Base-by-base conservation (phyloP, 257 asterid species). In the Primulina tabacum region DNA sequence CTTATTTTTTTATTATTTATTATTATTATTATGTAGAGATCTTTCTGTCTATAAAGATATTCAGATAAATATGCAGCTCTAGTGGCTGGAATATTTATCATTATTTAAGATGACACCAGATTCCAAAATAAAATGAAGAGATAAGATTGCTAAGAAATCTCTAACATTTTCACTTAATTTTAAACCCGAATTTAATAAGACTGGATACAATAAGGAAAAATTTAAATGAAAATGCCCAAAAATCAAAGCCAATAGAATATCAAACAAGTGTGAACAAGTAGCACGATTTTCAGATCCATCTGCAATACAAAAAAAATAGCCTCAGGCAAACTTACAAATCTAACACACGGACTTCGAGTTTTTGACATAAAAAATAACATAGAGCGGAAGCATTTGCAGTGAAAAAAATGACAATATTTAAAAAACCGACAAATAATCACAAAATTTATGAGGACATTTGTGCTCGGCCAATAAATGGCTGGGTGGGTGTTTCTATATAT, bases 231-330 rank as follows among this genome's bases (percentile, higher is more conserved):
- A 38, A 9, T 9, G 16, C 50, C 50, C 0, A 9, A 38, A 38
- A 10, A 10, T 38, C 50, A 10, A 38, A 38, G 14, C 50, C 43
- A 24, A 24, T 24, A 24, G 26, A 24, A 24, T 24, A 24, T 24
- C 26, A 24, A 24, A 24, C 26, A 24, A 24, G 26, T 24, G 26
- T 24, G 26, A 24, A 21, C 24, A 21, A 21, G 24, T 21, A 21
- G 26, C 26, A 24, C 1, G 26, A 24, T 24, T 24, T 91, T 94
- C 82, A 94, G 85, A 83, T 94, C 99, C 99, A 94, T 89, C 99
- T 94, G 87, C 95, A 89, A 73, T 72, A 71, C 60, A 67, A 60
- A 72, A 79, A 67, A 57, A 11, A 62, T 17, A 72, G 65, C 69
- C 75, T 74, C 72, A 77, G 0, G 57, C 71, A 65, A 37, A 14